Evolutionary conservation across 2,329 filamentous ascomycete species (phyloP).

Genomic region (Fusarium sp.): DNA sequence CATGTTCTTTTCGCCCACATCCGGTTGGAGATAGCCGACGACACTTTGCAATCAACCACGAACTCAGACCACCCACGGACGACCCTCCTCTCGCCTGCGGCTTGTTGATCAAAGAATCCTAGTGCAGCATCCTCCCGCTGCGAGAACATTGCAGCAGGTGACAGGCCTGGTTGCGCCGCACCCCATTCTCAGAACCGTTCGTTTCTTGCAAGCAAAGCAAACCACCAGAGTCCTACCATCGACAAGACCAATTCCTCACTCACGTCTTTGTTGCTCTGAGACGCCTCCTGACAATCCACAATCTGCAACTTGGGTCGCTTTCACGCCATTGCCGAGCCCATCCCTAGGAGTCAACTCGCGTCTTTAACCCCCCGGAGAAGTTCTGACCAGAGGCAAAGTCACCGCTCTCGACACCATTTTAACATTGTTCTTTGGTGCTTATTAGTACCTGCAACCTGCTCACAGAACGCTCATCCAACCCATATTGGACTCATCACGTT

Average conservation of each 20-base stretch:
- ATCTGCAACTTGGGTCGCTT: constrained; percentile 1
- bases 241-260: constrained; percentile 1
- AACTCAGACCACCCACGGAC: not conserved
- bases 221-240: constrained; percentile 6
- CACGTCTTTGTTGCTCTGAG: not conserved
- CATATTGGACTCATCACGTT: not conserved
- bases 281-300: constrained; percentile 6
- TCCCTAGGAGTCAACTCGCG: constrained; percentile 11
- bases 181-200: constrained; percentile 8
- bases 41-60: constrained; percentile 3
- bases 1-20: not conserved
- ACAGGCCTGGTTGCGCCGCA: not conserved
- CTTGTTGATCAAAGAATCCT: constrained; percentile 7
- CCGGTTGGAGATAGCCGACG: not conserved
- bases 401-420: not conserved
- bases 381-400: constrained; percentile 11
- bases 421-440: constrained; percentile 1
- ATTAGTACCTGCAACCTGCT: not conserved
- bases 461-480: not conserved
- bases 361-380: constrained; percentile 11
- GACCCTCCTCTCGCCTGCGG: not conserved
- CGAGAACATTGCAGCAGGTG: constrained; percentile 3
- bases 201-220: constrained; percentile 4
- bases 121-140: not conserved
- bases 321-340: constrained; percentile 21